Evolutionary conservation across 345 rosid species (phyloP), one percentile per base, ranked within the genome.

Genomic region (Angophora floribunda): DNA sequence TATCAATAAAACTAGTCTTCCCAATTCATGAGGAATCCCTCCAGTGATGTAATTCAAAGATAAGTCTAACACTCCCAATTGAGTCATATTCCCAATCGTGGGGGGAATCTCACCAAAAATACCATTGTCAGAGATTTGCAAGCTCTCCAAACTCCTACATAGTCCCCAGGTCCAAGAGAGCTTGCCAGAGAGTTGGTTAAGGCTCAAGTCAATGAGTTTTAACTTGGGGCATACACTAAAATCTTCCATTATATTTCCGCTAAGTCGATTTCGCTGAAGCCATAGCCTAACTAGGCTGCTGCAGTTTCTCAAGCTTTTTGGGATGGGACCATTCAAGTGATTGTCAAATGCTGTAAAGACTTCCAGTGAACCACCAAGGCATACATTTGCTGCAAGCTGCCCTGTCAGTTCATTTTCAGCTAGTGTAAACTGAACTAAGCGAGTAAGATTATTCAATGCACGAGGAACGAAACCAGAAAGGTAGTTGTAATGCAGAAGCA

Each of bases 271-370:
- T 45, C 11, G 11, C 3, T 82, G 30, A 22, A 88, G 79, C 26
- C 55, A 87, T 36, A 24, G 59, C 80, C 86, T 85, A 30, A 44
- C 9, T 13, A 91, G 67, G 10, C 85, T 88, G 3, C 32, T 82
- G 44, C 91, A 90, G 24, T 92, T 89, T 41, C 28, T 80, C 50
- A 92, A 22, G 86, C 89, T 57, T 82, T 52, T 24, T 3, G 89
- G 90, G 14, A 92, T 87, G 9, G 86, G 65, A 6, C 91, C 92
- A 2, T 19, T 24, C n/a, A 91, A 63, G 63, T 80, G 13, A 26
- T 91, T 91, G 50, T 51, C 41, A 2, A 26, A 6, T 2, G 51
- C 79, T 5, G 85, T 16, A 8, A 88, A 45, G 4, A 7, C 6
- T 84, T n/a, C 5, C 36, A 90, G 87, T 6, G 22, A 5, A 9